Conservation (phyloP, 1,284 basidiomycete species). For the Retiboletus flavoniger region DNA sequence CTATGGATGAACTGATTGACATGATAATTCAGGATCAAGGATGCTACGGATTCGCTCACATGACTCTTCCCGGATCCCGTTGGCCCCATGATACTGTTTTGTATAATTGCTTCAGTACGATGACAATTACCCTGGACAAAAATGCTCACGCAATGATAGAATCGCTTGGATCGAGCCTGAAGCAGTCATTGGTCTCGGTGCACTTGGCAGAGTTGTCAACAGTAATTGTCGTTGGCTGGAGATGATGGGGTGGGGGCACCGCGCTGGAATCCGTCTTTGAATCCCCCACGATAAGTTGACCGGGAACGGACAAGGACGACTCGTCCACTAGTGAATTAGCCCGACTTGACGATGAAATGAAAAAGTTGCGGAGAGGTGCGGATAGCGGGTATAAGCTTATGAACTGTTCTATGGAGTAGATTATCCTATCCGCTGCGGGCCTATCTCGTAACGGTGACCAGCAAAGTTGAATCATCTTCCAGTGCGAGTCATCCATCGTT, state of each 20-base stretch:
- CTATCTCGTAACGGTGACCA: slow-evolving; percentile 1
- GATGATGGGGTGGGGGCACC: not conserved
- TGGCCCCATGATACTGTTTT: slow-evolving; percentile 22
- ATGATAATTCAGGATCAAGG: not conserved
- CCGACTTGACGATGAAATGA: not conserved
- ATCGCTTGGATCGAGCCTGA: slow-evolving; percentile 11
- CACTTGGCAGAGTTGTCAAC: not conserved
- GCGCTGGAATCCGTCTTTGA: not conserved
- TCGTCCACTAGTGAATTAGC: not conserved
- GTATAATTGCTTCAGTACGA: not conserved
- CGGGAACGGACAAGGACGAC: too few species aligned
- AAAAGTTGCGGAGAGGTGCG: not conserved
- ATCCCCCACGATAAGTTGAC: too few species aligned
- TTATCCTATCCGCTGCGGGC: not conserved
- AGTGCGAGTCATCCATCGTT: slow-evolving; percentile 1
- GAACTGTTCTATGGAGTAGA: not conserved
- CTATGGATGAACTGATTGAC: not conserved
- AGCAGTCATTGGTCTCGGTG: slow-evolving; percentile 4
- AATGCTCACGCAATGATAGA: slow-evolving; percentile 14
- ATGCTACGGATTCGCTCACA: slow-evolving; percentile 3
- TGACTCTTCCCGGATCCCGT: slow-evolving; percentile 27
- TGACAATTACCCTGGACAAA: not conserved
- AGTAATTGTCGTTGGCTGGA: not conserved
- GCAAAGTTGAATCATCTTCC: slow-evolving; percentile 4
- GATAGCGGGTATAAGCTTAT: not conserved